Percentiles rank a stretch among this genome's conserved stretches.
Evolutionary conservation across 305 asterid species (phyloP).

Genomic region (Fraxinus angustifolia): DNA sequence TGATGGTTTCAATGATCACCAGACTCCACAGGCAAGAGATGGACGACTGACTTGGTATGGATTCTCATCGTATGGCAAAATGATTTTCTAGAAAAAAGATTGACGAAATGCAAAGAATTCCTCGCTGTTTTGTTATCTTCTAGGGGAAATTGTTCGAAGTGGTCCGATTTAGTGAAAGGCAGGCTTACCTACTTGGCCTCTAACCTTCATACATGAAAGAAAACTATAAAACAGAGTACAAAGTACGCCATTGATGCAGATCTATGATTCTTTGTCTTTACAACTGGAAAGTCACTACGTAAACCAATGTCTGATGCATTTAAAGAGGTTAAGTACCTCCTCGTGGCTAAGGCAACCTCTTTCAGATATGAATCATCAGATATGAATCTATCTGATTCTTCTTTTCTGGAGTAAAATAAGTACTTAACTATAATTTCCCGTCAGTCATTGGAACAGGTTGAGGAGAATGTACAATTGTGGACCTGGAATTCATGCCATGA

Average conservation of each 20-base stretch:
- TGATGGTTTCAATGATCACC: neutral
- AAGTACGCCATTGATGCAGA: neutral
- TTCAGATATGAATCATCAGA: too few relatives aligned
- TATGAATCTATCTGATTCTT: neutral
- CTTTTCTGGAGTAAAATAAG: neutral
- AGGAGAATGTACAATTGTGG: neutral
- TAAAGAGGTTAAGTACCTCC: neutral
- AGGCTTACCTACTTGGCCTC: neutral
- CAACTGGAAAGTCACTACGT: neutral
- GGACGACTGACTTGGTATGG: neutral
- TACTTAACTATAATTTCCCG: neutral
- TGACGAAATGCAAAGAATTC: neutral
- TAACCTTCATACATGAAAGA: neutral
- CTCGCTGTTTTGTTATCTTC: neutral
- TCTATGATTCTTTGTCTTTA: neutral
- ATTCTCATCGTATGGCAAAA: neutral
- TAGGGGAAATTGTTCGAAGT: neutral
- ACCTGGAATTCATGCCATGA: neutral
- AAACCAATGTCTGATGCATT: neutral
- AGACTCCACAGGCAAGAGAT: neutral
- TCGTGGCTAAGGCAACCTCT: neutral
- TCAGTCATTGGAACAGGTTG: neutral
- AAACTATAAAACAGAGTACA: neutral
- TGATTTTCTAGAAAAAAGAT: neutral
- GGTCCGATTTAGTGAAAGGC: neutral